These are phyloP conservation scores for Phoma sp. DNA, from an alignment of 2,329 filamentous ascomycete genomes.

Conservation along the genomic window DNA sequence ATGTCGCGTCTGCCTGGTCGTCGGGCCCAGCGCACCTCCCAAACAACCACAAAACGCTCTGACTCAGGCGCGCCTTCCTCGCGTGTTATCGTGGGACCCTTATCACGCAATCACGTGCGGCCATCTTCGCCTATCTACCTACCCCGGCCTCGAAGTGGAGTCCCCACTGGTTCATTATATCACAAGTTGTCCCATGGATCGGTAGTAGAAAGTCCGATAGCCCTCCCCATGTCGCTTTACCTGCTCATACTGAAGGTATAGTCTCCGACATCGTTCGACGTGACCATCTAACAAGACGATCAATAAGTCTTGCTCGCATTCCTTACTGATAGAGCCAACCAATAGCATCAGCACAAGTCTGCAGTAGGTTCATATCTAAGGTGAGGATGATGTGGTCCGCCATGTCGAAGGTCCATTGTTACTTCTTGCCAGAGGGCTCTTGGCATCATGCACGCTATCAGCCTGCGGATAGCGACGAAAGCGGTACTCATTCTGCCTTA, in stretches of 20 bases:
- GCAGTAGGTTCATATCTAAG: not conserved
- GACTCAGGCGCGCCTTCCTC: slow-evolving; percentile 11
- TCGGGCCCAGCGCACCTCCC: not conserved
- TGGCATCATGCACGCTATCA: not conserved
- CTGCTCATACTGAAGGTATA: slow-evolving; percentile 1
- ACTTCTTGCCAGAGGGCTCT: not conserved
- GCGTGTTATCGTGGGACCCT: slow-evolving; percentile 3
- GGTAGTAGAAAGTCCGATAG: no score
- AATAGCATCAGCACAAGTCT: not conserved
- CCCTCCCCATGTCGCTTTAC: not conserved
- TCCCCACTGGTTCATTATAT: no score
- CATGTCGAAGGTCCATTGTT: not conserved
- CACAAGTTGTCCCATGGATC: not conserved
- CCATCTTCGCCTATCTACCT: no score
- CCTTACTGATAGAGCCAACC: not conserved
- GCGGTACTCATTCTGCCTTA: not conserved
- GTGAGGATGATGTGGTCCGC: not conserved
- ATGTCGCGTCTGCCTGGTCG: slow-evolving; percentile 13
- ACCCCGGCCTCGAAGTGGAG: no score
- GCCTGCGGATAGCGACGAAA: not conserved
- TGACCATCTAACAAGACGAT: not conserved
- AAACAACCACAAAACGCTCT: slow-evolving; percentile 13
- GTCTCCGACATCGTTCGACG: not conserved
- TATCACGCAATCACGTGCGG: slow-evolving; percentile 16
- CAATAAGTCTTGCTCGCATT: not conserved